Evolutionary conservation across 129 eudicot species (phyloP).

Genomic region (Ambrosia trifida): DNA sequence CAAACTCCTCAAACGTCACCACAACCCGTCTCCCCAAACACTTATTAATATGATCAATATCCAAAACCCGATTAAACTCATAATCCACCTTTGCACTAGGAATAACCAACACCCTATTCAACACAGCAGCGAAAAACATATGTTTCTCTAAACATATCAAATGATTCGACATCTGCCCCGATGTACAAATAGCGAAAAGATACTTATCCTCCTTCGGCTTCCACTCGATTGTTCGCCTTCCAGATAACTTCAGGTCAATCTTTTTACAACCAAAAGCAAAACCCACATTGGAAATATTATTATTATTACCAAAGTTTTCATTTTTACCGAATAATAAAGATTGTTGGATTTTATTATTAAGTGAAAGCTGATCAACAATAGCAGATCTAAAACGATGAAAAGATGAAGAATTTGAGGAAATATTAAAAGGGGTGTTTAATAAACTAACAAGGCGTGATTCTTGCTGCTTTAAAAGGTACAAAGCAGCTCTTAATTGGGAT

Average conservation of each 20-base stretch:
- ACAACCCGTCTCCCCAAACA: conserved; percentile 78
- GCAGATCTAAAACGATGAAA: conserved; percentile 39
- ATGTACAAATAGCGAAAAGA: conserved; percentile 79
- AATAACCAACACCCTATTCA: conserved; percentile 65
- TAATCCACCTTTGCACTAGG: conserved; percentile 86
- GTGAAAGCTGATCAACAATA: conserved; percentile 52
- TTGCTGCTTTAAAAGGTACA: conserved; percentile 63
- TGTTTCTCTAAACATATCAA: conserved; percentile 95
- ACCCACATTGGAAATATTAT: conserved; percentile 34
- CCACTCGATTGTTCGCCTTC: conserved; percentile 76
- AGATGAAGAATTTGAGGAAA: neutral
- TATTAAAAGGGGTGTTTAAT: neutral
- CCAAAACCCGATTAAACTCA: conserved; percentile 71
- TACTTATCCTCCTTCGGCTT: conserved; percentile 71
- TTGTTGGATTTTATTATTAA: conserved; percentile 70
- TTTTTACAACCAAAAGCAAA: conserved; percentile 43
- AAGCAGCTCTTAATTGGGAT: conserved; percentile 70
- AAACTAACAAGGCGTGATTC: conserved; percentile 56
- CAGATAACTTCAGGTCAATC: conserved; percentile 45
- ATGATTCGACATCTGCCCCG: conserved; percentile 98
- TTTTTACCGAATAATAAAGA: conserved; percentile 62
- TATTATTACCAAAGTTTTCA: too few relatives aligned
- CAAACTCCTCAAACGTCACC: conserved; percentile 78
- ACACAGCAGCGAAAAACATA: conserved; percentile 87
- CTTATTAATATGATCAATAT: conserved; percentile 79